Base-by-base conservation (phyloP, 192 early-diverging fungal genomes). In the Coemansia sp. region DNA sequence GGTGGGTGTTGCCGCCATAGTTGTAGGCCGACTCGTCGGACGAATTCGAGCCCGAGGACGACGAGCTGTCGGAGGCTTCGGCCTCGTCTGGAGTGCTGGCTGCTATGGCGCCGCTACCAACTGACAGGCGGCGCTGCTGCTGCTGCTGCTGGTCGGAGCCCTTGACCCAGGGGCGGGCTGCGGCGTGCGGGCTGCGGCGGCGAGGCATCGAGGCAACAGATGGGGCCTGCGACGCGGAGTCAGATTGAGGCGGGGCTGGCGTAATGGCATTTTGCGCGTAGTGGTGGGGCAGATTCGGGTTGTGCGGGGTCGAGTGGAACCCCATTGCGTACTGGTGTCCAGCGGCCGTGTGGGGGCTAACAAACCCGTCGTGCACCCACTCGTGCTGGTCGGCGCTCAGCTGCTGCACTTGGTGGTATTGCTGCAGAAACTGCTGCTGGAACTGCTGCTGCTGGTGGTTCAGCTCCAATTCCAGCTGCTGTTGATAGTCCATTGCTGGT, bases 391-490 rank as follows among this genome's bases (percentile, higher is more conserved):
- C 39, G 1, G 59, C 34, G 33, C 34, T 58, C 34, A 68, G 65
- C n/a, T 58, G 64, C 64, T 76, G 74, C 42, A 76, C 58, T 16
- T 73, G 76, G 34, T 38, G 76, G 36, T 79, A 73, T 65, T 79
- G 76, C 42, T 73, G 60, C 8, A 79, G 61, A 45, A 66, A 73
- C 56, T 78, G 76, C 57, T 78, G 76, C 64, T 72, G 75, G 38
- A 77, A 77, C 59, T 77, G 75, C 28, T 73, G 76, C 60, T 79
- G 76, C 50, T 79, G 76, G 21, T 73, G 76, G 48, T 73, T 68
- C 18, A 73, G 68, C 64, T 79, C 76, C 39, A 73, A 38, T 36
- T 79, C 76, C 35, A 79, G 68, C 56, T 79, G 71, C 47, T 64
- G 66, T 14, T 79, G 70, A 41, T 73, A 70, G 64, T 69, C 47